Base-by-base conservation (phyloP, 139 green algal genomes). In the Tetradesmus obliquus region DNA sequence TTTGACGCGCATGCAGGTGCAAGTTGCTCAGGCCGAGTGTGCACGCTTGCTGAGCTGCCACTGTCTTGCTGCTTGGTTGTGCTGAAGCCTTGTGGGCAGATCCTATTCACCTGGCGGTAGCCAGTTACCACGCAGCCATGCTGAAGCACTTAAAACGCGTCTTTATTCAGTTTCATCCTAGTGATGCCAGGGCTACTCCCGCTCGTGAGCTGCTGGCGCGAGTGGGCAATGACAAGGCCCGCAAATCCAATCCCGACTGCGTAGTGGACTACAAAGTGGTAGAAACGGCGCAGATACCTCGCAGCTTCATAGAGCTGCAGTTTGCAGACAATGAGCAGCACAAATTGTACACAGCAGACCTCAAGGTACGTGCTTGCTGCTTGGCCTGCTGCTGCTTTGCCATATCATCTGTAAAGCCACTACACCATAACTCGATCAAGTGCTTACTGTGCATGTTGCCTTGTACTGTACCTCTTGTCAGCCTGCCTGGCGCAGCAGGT, bases 121-220 rank as follows among this genome's bases (percentile, higher is more conserved):
- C 82, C 82, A 55, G 19, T 55, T 74, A 9, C 3, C 19, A 69
- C 51, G 8, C 0, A 82, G n/a, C 10, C 22, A 91, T 91, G 89
- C 79, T 94, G n/a, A 88, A 84, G 12, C 92, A 94, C 22, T 24
- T 95, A 19, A 94, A 94, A 66, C 88, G 91, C 4, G 92, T 95
- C 7, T 94, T 94, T 58, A 90, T 95, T 0, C 80, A 89, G n/a
- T 95, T 95, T 20, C 92, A 84, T 3, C 94, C 86, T 5, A 83
- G 69, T 71, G 86, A 90, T 55, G 7, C 53, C 20, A 83, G 53
- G 60, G 92, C 90, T 0, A 86, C 86, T 51, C 90, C 91, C 8
- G 94, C 94, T 1, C 84, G 94, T 0, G 94, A 96, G 90, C 82
- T 96, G 19, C 91, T 96, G n/a, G 86, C 92, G 32, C 90, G 93